Evolutionary conservation across 1,284 basidiomycete species (phyloP).

Genomic region (Dichomitus squalens): DNA sequence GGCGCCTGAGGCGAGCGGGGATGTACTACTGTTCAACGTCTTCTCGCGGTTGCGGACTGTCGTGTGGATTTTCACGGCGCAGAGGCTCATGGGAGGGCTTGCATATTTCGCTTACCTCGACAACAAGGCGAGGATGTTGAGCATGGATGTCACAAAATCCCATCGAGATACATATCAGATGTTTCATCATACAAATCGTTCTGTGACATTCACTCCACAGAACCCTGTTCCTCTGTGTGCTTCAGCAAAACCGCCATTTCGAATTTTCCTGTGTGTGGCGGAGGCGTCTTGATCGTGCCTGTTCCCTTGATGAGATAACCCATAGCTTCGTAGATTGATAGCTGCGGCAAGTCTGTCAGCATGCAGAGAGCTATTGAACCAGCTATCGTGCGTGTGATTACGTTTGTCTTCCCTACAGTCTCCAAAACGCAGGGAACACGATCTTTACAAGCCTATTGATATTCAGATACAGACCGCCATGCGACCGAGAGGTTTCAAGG

Average conservation of each 20-base stretch:
- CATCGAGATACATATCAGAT: no score
- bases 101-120: no score
- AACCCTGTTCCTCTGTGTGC: constrained; percentile 16
- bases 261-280: constrained; percentile 3
- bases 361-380: neutral
- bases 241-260: constrained; percentile 20
- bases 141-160: no score
- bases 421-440: constrained; percentile 13
- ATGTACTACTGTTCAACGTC: no score
- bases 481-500: neutral
- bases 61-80: no score
- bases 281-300: constrained; percentile 7
- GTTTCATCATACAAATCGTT: no score
- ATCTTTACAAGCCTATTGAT: constrained; percentile 7
- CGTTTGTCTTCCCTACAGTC: constrained; percentile 13
- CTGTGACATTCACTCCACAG: no score
- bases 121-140: no score
- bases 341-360: neutral
- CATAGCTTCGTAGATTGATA: constrained; percentile 17
- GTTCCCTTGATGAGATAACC: constrained; percentile 14
- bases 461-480: no score
- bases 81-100: no score
- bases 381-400: neutral
- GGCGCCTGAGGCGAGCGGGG: no score
- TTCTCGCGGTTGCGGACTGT: no score